phyloP scores from a whole-genome alignment of 805 yeast species.

The Candida incommunis region DNA sequence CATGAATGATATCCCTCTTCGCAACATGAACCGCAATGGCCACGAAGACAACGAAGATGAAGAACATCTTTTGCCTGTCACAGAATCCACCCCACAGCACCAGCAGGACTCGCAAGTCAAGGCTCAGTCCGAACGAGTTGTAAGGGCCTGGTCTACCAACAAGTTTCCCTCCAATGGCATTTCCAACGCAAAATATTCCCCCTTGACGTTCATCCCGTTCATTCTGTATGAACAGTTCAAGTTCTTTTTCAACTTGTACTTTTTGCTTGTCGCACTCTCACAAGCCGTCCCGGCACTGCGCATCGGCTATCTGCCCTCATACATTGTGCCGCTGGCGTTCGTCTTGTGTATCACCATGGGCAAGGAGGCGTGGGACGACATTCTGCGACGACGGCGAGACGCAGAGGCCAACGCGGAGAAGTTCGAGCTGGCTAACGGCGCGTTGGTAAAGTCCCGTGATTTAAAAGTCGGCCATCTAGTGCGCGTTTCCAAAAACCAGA shows the following conservation, averaged over 20 bases:
- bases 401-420: conserved; percentile 73
- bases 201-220: conserved; percentile 74
- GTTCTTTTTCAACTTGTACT: conserved; percentile 88
- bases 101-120: not conserved
- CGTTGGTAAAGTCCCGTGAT: conserved; percentile 37
- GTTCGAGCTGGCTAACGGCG: conserved; percentile 47
- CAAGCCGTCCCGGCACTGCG: conserved; percentile 81
- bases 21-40: conserved; percentile 1
- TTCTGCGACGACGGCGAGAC: conserved; percentile 81
- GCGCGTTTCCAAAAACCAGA: conserved; percentile 57
- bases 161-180: conserved; percentile 54
- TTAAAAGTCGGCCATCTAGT: conserved; percentile 81
- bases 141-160: conserved; percentile 7
- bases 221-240: conserved; percentile 92
- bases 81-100: not conserved
- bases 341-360: conserved; percentile 86
- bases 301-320: conserved; percentile 86
- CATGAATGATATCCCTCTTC: not conserved
- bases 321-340: conserved; percentile 87
- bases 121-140: not conserved
- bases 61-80: not conserved
- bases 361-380: conserved; percentile 91
- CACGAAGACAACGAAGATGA: conserved; percentile 1
- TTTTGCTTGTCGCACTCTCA: conserved; percentile 82
- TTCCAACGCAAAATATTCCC: conserved; percentile 88